phyloP scores from a whole-genome alignment of 2,329 filamentous ascomycete species.

The Pseudogymnoascus sp. region DNA sequence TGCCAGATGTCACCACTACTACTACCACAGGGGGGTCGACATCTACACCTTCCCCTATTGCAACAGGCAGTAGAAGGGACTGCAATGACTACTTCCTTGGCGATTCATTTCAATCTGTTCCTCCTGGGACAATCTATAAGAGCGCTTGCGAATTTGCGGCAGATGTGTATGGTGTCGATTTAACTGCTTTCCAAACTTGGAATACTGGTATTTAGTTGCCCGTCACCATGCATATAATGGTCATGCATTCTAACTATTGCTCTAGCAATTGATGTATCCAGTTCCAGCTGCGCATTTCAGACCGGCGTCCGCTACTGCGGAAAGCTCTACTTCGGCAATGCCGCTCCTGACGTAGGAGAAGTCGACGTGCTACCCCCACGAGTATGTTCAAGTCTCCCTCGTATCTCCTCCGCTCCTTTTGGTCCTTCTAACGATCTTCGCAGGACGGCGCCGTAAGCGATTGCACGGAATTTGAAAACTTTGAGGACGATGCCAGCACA shows the following conservation, averaged over 20 bases:
- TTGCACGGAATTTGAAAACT: not conserved
- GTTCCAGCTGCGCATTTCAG: constrained; percentile 1
- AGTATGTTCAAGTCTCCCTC: not conserved
- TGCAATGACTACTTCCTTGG: constrained; percentile 22
- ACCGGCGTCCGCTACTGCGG: constrained; percentile 9
- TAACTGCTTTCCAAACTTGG: constrained; percentile 10
- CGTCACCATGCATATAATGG: not conserved
- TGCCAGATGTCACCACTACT: not conserved
- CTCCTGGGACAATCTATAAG: constrained; percentile 11
- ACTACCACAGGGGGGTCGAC: constrained; percentile 10
- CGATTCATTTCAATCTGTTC: constrained; percentile 17
- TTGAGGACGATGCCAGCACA: not conserved
- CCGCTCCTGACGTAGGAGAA: not conserved
- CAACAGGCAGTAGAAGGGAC: constrained; percentile 21
- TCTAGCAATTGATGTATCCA: not conserved
- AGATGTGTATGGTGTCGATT: not conserved
- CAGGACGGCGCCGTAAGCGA: not conserved
- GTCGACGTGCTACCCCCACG: not conserved
- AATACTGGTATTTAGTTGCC: not conserved
- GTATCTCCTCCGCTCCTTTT: not conserved
- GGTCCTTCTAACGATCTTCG: not conserved
- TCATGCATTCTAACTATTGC: not conserved
- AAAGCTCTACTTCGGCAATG: not conserved
- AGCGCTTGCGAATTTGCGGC: constrained; percentile 11
- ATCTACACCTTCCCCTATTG: constrained; percentile 16